phyloP scores from a whole-genome alignment of 1,284 basidiomycete species.

The Tilletia setariae region DNA sequence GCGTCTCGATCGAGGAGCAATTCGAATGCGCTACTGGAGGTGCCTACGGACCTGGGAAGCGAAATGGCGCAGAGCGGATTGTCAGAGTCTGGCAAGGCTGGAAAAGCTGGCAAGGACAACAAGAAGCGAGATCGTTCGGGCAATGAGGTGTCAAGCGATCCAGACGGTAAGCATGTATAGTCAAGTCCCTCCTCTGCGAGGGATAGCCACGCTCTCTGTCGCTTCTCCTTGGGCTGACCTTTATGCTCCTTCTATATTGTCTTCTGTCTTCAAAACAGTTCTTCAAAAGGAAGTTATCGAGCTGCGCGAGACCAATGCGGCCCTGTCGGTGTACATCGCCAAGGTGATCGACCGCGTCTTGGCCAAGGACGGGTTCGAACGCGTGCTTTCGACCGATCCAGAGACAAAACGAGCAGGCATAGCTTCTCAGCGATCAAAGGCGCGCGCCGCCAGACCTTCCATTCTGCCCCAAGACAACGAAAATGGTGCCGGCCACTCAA shows the following conservation, averaged over 20 bases:
- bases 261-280: slow-evolving; percentile 9
- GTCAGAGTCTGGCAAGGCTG: slow-evolving; percentile 63
- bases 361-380: slow-evolving; percentile 86
- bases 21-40: slow-evolving; percentile 15
- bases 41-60: slow-evolving; percentile 58
- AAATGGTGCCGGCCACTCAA: neutral
- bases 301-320: slow-evolving; percentile 90
- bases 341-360: slow-evolving; percentile 96
- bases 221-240: no score
- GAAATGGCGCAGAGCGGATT: slow-evolving; percentile 78
- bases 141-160: slow-evolving; percentile 25
- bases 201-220: no score
- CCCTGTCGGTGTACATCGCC: slow-evolving; percentile 83
- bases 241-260: neutral
- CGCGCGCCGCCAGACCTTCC: slow-evolving; percentile 23
- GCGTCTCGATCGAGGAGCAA: slow-evolving; percentile 10
- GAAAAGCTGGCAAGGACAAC: slow-evolving; percentile 60
- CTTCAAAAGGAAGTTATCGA: slow-evolving; percentile 73
- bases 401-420: slow-evolving; percentile 54
- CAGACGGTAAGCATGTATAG: slow-evolving; percentile 16
- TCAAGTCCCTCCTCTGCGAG: no score
- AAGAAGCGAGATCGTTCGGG: slow-evolving; percentile 25
- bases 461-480: neutral
- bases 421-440: slow-evolving; percentile 24
- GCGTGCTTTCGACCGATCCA: slow-evolving; percentile 79